These are phyloP conservation scores for Leptodermis oblonga DNA, from an alignment of 257 asterid genomes.

Conservation along the genomic window DNA sequence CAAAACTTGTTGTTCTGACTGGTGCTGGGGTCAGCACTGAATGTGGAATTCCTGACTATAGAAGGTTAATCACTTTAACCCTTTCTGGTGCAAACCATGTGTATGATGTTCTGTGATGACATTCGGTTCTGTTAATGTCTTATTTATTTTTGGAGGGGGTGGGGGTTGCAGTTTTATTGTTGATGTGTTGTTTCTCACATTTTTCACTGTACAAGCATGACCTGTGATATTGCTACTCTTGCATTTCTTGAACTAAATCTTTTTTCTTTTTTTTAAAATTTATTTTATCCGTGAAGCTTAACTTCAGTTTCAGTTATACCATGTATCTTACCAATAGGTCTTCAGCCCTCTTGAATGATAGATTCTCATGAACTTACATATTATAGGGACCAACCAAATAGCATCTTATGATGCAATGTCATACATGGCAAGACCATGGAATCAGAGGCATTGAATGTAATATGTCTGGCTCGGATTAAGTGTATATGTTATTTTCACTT, in stretches of 20 bases:
- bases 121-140: background rate
- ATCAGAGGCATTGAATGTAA: background rate
- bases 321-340: background rate
- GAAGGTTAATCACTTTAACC: conserved; percentile 48
- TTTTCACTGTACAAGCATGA: no score
- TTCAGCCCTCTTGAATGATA: background rate
- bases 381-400: background rate
- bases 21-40: conserved; percentile 99
- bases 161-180: background rate
- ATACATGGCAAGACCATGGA: background rate
- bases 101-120: background rate
- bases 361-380: background rate
- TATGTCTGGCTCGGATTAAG: background rate
- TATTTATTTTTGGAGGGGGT: background rate
- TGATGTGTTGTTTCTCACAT: no score
- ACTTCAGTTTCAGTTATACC: background rate
- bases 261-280: no score
- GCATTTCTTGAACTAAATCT: background rate
- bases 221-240: no score
- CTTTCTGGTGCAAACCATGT: background rate
- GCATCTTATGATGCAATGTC: background rate
- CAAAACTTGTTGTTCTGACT: conserved; percentile 74
- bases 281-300: no score
- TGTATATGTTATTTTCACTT: no score
- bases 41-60: conserved; percentile 96